A percentile compares a stretch with the other conserved stretches of the same genome.
Conservation (phyloP, 108 stramenopile species). For the Discostella pseudostelligera region DNA sequence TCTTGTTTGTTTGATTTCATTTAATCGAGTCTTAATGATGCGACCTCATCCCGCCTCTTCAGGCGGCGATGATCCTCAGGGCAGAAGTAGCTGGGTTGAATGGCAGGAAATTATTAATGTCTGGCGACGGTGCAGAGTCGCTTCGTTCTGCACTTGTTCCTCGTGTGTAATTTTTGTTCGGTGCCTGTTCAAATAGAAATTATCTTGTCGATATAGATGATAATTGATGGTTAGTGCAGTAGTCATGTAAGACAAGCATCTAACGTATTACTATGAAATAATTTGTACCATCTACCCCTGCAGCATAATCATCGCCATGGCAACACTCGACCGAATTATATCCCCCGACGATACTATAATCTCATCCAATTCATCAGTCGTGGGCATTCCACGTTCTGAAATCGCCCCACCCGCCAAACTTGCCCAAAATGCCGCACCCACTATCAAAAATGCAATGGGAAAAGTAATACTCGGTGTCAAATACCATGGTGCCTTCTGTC, state of each 20-base stretch:
- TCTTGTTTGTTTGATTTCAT: neutral
- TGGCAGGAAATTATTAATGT: constrained; percentile 46
- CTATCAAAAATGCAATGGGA: constrained; percentile 86
- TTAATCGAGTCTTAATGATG: no score
- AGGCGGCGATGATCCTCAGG: constrained; percentile 49
- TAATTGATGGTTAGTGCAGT: no score
- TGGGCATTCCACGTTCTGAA: constrained; percentile 70
- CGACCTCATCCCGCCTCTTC: no score
- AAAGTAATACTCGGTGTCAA: constrained; percentile 91
- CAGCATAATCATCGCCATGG: constrained; percentile 26
- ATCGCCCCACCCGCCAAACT: constrained; percentile 68
- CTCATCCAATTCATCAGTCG: constrained; percentile 79
- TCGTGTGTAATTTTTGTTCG: constrained; percentile 1
- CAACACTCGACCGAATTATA: constrained; percentile 13
- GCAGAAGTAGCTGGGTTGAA: constrained; percentile 57
- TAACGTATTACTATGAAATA: no score
- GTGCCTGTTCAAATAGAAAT: no score
- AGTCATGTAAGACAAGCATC: no score
- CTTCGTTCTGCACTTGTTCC: constrained; percentile 43
- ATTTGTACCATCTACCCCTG: constrained; percentile 1
- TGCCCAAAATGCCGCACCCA: constrained; percentile 83
- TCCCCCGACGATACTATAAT: constrained; percentile 55
- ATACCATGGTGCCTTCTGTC: constrained; percentile 91
- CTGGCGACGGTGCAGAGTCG: constrained; percentile 47
- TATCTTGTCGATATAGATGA: no score